A percentile compares a stretch with the other conserved stretches of the same genome.
Evolutionary conservation across 805 yeast genomes (phyloP).

Genomic region (Hagleromyces aurorensis): DNA sequence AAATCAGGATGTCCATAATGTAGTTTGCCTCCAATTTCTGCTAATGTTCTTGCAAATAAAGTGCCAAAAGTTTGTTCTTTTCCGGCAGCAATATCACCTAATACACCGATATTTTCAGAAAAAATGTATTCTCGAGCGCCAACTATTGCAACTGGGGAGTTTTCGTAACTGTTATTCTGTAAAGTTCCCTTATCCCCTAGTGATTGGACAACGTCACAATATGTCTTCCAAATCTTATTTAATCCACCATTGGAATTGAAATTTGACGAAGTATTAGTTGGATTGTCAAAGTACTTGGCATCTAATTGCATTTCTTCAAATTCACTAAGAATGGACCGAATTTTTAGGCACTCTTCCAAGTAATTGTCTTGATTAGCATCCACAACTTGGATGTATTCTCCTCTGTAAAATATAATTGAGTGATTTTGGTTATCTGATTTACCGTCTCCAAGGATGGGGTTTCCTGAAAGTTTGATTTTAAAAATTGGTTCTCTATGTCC

Average conservation of each 20-base stretch:
- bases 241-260: too few species aligned
- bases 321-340: conserved; percentile 79
- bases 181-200: too few species aligned
- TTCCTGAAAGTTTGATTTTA: conserved; percentile 76
- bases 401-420: conserved; percentile 78
- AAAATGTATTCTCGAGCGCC: conserved; percentile 95
- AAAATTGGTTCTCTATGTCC: conserved; percentile 54
- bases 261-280: too few species aligned
- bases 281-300: conserved; percentile 32
- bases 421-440: conserved; percentile 94
- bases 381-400: conserved; percentile 89
- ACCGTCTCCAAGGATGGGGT: conserved; percentile 94
- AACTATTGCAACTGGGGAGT: conserved; percentile 85
- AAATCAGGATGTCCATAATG: conserved; percentile 98
- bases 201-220: too few species aligned
- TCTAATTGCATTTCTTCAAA: conserved; percentile 70
- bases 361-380: conserved; percentile 97
- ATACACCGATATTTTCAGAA: conserved; percentile 83
- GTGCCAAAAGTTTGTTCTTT: conserved; percentile 97
- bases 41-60: conserved; percentile 83
- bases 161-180: too few species aligned
- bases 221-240: too few species aligned
- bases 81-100: conserved; percentile 96
- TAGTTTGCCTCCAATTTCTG: conserved; percentile 88
- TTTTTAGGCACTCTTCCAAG: conserved; percentile 86